Evolutionary conservation across 2,329 filamentous ascomycete genomes (phyloP).

Genomic region (Sarocladium oryzae): DNA sequence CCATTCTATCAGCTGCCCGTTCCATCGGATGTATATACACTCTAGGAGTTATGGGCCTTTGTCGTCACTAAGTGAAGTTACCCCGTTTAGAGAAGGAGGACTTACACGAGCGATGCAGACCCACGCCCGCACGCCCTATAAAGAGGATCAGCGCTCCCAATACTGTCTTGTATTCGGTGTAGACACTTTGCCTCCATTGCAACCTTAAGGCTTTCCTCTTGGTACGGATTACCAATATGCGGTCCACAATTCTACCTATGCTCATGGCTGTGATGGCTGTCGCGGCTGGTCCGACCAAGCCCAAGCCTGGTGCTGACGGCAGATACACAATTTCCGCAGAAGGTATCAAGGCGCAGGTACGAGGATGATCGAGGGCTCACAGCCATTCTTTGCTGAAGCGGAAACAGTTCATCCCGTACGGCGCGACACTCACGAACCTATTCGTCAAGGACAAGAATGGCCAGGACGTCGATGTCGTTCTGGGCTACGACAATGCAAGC

Average conservation of each 20-base stretch:
- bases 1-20: no score
- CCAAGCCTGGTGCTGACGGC: slow-evolving; percentile 23
- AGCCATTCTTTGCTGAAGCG: neutral
- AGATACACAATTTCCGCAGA: slow-evolving; percentile 28
- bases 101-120: neutral
- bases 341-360: slow-evolving; percentile 34
- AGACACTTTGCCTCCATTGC: neutral
- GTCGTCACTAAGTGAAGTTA: neutral
- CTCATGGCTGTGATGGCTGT: slow-evolving; percentile 3
- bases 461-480: slow-evolving; percentile 54
- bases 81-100: neutral
- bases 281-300: slow-evolving; percentile 5
- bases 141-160: neutral
- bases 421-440: slow-evolving; percentile 55
- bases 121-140: neutral
- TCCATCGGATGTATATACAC: no score
- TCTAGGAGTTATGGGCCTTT: no score
- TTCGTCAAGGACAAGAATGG: slow-evolving; percentile 58
- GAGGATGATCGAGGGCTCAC: neutral
- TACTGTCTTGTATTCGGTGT: neutral
- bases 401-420: slow-evolving; percentile 48
- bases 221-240: neutral
- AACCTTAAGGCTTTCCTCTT: neutral
- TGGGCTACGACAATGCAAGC: slow-evolving; percentile 55
- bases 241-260: slow-evolving; percentile 19